A percentile compares a stretch with the other conserved stretches of the same genome.
Evolutionary conservation across 768 basidiomycete genomes (phyloP).

Genomic region (Suillus placidus): DNA sequence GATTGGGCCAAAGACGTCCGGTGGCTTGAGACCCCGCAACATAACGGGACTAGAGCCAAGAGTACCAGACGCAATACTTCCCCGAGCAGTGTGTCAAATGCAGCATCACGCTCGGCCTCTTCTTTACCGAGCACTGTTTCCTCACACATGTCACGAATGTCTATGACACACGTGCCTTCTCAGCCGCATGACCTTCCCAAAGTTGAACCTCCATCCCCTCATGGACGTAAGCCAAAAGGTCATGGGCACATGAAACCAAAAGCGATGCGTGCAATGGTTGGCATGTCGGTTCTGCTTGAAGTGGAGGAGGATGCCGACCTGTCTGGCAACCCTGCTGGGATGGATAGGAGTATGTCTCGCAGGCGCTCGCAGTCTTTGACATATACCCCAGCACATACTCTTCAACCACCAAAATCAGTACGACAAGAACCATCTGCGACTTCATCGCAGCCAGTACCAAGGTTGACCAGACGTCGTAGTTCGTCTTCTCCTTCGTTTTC

Average conservation of each 20-base stretch:
- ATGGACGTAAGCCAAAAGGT: conserved; percentile 30
- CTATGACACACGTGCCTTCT: background rate
- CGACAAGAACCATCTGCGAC: conserved; percentile 22
- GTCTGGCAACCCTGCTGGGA: background rate
- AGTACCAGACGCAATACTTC: conserved; percentile 22
- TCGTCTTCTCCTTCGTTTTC: conserved; percentile 31
- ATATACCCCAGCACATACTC: conserved; percentile 14
- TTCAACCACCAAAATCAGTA: conserved; percentile 17
- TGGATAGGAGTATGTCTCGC: conserved; percentile 14
- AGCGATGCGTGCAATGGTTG: conserved; percentile 47
- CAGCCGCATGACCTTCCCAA: conserved; percentile 12
- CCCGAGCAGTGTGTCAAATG: conserved; percentile 7
- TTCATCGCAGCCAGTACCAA: conserved; percentile 23
- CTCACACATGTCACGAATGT: conserved; percentile 10
- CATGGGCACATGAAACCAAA: conserved; percentile 29
- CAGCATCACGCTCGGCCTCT: conserved; percentile 26
- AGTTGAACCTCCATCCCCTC: conserved; percentile 20
- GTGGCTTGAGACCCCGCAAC: conserved; percentile 53
- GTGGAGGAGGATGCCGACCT: conserved; percentile 50
- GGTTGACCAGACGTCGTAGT: conserved; percentile 32
- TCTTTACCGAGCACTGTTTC: conserved; percentile 15
- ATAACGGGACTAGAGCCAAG: conserved; percentile 21
- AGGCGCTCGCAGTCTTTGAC: conserved; percentile 22
- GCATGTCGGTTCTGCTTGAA: conserved; percentile 56
- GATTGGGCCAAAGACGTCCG: conserved; percentile 73